Conservation (phyloP, 352 stramenopile genomes). For the Pythium pyrilobum region DNA sequence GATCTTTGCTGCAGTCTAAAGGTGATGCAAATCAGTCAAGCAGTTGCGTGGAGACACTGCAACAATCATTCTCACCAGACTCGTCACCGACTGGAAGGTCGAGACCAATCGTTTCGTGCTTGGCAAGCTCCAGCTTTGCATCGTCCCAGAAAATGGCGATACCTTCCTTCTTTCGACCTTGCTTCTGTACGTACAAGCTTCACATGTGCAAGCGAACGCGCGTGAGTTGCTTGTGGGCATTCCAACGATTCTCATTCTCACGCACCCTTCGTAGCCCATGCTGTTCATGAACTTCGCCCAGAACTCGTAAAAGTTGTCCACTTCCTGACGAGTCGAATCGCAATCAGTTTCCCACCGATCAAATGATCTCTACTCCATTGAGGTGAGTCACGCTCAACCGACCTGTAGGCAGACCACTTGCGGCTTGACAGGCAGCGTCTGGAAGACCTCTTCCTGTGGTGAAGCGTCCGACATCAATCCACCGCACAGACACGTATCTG, state of each 20-base stretch:
- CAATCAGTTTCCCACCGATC: background rate
- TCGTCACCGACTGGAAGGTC: conserved; percentile 51
- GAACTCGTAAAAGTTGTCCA: conserved; percentile 72
- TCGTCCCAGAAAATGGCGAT: conserved; percentile 70
- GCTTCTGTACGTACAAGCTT: conserved; percentile 74
- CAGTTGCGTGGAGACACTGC: background rate
- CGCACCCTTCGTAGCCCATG: conserved; percentile 61
- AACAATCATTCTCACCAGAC: conserved; percentile 26
- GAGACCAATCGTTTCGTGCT: conserved; percentile 36
- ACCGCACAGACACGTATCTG: background rate
- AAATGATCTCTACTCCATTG: background rate
- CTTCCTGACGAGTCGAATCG: conserved; percentile 35
- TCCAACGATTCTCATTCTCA: too few species aligned
- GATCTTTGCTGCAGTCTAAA: conserved; percentile 45
- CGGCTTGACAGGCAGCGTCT: conserved; percentile 47
- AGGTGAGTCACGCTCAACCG: background rate
- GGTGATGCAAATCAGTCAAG: background rate
- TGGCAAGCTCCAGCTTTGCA: conserved; percentile 38
- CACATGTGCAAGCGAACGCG: too few species aligned
- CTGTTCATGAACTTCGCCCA: conserved; percentile 52
- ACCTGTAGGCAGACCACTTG: conserved; percentile 81
- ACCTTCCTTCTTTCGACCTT: conserved; percentile 50
- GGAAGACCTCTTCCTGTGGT: conserved; percentile 48
- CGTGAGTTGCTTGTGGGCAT: too few species aligned
- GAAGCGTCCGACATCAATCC: background rate